Percentiles rank a stretch among this genome's conserved stretches.
Evolutionary conservation across 306 rosid species (phyloP).

Genomic region (Clitoria ternatea): DNA sequence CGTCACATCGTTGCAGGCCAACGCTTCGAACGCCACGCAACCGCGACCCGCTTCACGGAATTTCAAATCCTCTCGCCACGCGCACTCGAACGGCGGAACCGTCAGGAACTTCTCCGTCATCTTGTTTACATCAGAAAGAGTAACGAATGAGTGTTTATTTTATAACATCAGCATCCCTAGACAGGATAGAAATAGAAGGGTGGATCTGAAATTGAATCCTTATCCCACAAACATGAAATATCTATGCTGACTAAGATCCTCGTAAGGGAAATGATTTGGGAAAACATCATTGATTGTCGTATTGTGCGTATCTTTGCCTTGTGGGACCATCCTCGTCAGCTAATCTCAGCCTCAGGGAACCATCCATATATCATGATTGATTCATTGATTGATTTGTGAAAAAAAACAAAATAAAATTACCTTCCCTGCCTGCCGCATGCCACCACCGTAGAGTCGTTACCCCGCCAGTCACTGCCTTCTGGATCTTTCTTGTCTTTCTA

Average conservation of each 20-base stretch:
- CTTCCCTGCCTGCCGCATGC: background rate
- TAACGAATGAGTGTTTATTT: no score
- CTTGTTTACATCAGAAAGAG: slow-evolving; percentile 11
- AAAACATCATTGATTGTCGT: slow-evolving; percentile 10
- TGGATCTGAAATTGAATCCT: slow-evolving; percentile 6
- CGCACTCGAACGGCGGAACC: slow-evolving; percentile 93
- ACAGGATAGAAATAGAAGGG: background rate
- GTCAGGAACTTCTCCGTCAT: slow-evolving; percentile 61
- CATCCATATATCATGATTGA: background rate
- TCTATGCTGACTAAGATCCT: slow-evolving; percentile 46
- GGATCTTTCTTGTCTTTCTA: background rate
- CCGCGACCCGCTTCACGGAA: slow-evolving; percentile 92
- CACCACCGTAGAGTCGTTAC: background rate
- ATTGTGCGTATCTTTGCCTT: slow-evolving; percentile 17
- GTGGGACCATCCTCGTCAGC: slow-evolving; percentile 33
- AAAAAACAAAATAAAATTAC: background rate
- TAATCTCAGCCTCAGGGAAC: background rate
- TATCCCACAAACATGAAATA: slow-evolving; percentile 21
- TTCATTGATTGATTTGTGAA: background rate
- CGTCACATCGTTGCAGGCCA: slow-evolving; percentile 87
- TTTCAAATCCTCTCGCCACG: slow-evolving; percentile 79
- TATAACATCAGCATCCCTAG: slow-evolving; percentile 1
- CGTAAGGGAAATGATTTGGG: slow-evolving; percentile 28
- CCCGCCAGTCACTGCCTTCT: background rate
- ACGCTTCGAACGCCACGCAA: slow-evolving; percentile 89